Evolutionary conservation across 2,329 filamentous ascomycete genomes (phyloP).

Genomic region (Phoma sp.): DNA sequence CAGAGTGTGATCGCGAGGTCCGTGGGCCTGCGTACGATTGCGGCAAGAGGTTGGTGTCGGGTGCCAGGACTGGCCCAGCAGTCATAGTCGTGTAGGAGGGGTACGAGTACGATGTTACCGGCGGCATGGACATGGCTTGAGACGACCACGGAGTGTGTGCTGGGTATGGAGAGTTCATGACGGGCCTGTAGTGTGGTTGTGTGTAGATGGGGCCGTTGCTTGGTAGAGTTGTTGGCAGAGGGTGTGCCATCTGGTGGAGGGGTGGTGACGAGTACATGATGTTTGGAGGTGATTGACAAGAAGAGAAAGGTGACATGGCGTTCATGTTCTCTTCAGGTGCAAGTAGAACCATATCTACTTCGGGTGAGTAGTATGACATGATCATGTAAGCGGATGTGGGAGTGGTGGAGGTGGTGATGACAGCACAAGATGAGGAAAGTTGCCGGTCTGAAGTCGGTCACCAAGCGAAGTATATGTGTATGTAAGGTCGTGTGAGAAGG

Average conservation of each 20-base stretch:
- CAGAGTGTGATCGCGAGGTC: conserved; percentile 44
- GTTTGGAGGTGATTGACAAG: conserved; percentile 46
- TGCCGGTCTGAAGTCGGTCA: conserved; percentile 24
- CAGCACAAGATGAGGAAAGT: conserved; percentile 13
- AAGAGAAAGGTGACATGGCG: conserved; percentile 45
- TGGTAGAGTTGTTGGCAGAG: conserved; percentile 30
- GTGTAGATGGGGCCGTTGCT: conserved; percentile 35
- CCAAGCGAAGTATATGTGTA: conserved; percentile 30
- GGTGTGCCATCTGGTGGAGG: conserved; percentile 39
- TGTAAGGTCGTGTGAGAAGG: conserved; percentile 37
- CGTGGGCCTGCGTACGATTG: conserved; percentile 30
- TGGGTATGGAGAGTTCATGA: conserved; percentile 43
- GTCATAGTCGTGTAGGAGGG: conserved; percentile 38
- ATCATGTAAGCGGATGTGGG: conserved; percentile 26
- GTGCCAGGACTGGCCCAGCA: conserved; percentile 30
- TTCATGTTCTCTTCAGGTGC: conserved; percentile 41
- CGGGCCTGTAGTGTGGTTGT: conserved; percentile 37
- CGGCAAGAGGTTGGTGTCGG: conserved; percentile 33
- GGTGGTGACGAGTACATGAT: conserved; percentile 48
- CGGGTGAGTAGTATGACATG: conserved; percentile 44
- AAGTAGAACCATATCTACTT: conserved; percentile 47
- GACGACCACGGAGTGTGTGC: conserved; percentile 41
- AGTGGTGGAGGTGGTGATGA: conserved; percentile 16
- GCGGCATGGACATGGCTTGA: conserved; percentile 37
- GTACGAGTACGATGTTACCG: conserved; percentile 44